A percentile compares a stretch with the other conserved stretches of the same genome.
Conservation (phyloP, 371 early-diverging fungal species). For the Umbelopsis sp. region DNA sequence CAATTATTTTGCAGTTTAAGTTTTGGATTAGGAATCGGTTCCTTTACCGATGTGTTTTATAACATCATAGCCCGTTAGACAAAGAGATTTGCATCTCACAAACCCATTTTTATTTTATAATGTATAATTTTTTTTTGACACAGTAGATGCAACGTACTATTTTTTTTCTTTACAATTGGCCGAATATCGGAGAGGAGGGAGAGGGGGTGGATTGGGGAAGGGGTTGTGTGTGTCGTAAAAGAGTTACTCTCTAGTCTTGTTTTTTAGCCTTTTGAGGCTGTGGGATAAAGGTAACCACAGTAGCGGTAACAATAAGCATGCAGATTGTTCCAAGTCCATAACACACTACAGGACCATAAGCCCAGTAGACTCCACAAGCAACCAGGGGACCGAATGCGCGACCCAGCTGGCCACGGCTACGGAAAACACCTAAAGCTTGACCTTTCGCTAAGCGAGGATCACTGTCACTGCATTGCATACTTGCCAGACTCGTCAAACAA, state of each 20-base stretch:
- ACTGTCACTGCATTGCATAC: slow-evolving; percentile 54
- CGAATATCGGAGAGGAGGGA: background rate
- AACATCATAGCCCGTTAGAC: background rate
- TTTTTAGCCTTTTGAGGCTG: slow-evolving; percentile 8
- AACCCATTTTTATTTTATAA: slow-evolving; percentile 18
- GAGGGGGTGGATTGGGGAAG: background rate
- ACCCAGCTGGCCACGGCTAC: slow-evolving; percentile 92
- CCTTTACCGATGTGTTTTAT: too few species aligned
- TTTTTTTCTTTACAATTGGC: background rate
- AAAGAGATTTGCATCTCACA: background rate
- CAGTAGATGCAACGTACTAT: slow-evolving; percentile 9
- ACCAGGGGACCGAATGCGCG: slow-evolving; percentile 88
- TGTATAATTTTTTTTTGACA: slow-evolving; percentile 20
- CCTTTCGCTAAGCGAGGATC: slow-evolving; percentile 61
- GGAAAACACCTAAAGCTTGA: slow-evolving; percentile 80
- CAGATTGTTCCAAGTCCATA: slow-evolving; percentile 47
- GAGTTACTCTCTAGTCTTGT: slow-evolving; percentile 1
- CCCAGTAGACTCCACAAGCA: slow-evolving; percentile 89
- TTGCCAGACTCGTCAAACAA: slow-evolving; percentile 82
- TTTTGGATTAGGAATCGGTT: background rate
- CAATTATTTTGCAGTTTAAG: slow-evolving; percentile 70
- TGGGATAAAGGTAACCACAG: slow-evolving; percentile 21
- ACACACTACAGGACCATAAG: slow-evolving; percentile 69
- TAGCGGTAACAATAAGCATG: slow-evolving; percentile 34
- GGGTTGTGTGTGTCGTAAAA: background rate